Conservation (phyloP, 192 early-diverging fungal species). For the Diversispora epigaea region DNA sequence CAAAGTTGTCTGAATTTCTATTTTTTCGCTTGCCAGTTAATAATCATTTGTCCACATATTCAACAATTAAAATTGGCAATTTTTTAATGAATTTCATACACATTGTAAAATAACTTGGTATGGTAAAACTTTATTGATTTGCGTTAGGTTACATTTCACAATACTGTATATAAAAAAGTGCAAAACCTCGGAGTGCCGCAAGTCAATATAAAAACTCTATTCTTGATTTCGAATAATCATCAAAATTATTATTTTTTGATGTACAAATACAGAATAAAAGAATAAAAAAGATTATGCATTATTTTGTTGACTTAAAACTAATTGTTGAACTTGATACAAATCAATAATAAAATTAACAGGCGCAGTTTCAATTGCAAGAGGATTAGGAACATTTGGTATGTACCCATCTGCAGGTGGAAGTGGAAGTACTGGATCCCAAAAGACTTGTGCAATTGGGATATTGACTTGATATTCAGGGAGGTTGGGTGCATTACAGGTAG, state of each 20-base stretch:
- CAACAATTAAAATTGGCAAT: slow-evolving; percentile 27
- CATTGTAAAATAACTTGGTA: slow-evolving; percentile 17
- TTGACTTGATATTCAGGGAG: slow-evolving; percentile 23
- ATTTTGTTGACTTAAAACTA: slow-evolving; percentile 18
- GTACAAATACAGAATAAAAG: neutral
- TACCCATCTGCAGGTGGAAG: slow-evolving; percentile 5
- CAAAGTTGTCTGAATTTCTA: slow-evolving; percentile 12
- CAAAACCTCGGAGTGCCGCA: neutral
- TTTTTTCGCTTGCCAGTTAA: too few species aligned
- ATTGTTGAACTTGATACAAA: slow-evolving; percentile 15
- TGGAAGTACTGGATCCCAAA: slow-evolving; percentile 18
- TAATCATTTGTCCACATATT: slow-evolving; percentile 25
- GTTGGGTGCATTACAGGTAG: slow-evolving; percentile 20
- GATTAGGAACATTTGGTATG: neutral
- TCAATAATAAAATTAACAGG: slow-evolving; percentile 29
- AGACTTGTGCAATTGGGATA: slow-evolving; percentile 26
- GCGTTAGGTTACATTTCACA: slow-evolving; percentile 14
- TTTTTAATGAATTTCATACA: too few species aligned
- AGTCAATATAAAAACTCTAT: too few species aligned
- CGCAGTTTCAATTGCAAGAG: slow-evolving; percentile 12
- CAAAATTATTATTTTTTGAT: too few species aligned
- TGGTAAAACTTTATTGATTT: neutral
- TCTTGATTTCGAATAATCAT: too few species aligned
- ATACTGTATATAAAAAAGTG: slow-evolving; percentile 7
- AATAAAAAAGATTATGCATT: slow-evolving; percentile 27